phyloP scores from a whole-genome alignment of 345 rosid genomes.

The Iberis pinnata region DNA sequence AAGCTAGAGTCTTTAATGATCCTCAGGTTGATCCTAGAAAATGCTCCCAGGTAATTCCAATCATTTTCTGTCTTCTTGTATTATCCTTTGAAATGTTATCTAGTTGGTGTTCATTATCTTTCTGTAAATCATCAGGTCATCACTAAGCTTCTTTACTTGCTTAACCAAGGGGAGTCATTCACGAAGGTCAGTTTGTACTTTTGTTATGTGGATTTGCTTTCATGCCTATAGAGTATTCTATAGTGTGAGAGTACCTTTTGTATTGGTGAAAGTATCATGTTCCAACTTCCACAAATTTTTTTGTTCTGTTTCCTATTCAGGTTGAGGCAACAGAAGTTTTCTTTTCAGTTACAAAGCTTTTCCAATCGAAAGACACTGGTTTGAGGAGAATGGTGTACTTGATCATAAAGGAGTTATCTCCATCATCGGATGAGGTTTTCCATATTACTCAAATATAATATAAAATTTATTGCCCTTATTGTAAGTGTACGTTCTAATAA shows the following conservation, averaged over 20 bases:
- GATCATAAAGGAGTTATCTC: constrained; percentile 95
- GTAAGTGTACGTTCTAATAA: background rate
- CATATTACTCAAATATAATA: background rate
- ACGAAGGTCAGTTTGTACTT: constrained; percentile 52
- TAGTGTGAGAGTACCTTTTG: background rate
- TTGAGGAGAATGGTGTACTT: constrained; percentile 97
- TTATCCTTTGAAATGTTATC: background rate
- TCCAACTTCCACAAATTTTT: background rate
- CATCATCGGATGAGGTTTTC: constrained; percentile 93
- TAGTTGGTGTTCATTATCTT: constrained; percentile 13
- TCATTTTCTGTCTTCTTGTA: background rate
- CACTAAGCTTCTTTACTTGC: constrained; percentile 85
- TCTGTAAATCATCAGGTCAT: constrained; percentile 51
- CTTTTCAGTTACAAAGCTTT: constrained; percentile 93
- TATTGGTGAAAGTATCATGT: no score
- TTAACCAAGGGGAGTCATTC: constrained; percentile 94
- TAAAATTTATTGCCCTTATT: background rate
- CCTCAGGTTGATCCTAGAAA: constrained; percentile 95
- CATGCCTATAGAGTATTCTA: background rate
- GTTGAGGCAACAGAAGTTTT: constrained; percentile 91
- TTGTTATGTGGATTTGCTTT: background rate
- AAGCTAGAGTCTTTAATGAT: constrained; percentile 94
- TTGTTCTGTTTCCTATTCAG: constrained; percentile 33
- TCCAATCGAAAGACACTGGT: constrained; percentile 86
- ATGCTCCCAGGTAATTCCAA: constrained; percentile 91